Evolutionary conservation across 805 yeast species (phyloP), one percentile per base, ranked within the genome.

Genomic region (Cyberlindnera meyerae): DNA sequence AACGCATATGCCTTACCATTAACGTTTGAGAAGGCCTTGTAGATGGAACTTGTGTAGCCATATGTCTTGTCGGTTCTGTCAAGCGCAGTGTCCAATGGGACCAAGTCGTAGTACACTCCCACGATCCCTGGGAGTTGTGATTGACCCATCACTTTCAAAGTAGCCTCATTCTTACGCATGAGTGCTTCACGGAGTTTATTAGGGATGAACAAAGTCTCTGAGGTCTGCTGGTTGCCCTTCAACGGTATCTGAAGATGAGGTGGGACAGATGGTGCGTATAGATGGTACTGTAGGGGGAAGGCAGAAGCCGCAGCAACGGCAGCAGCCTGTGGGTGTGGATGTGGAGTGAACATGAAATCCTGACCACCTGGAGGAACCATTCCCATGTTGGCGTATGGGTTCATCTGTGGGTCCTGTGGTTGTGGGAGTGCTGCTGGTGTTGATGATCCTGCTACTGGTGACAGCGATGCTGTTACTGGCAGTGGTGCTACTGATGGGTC

Each of bases 221-320:
- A 74, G 22, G 76, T 77, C 29, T 87, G 72, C 60, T 88, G 89
- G 55, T 88, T 78, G 1, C 85, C 76, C 33, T 72, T 70, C 43
- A 83, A 63, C 11, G 79, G 77, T 8, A 73, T 59, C 27, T 70
- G 68, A 32, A 79, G 58, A 52, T 81, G 79, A 8, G 88, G 89
- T 3, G 89, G 86, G 8, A 96, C 90, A 21, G 77, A 72, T 2
- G 97, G 97, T 0, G 96, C 93, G 61, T 90, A 89, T 27, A 87
- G 62, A 60, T 89, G 96, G 56, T 85, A 84, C 52, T 87, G 87
- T 29, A 85, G 62, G 0, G 83, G 82, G 45, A 63, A 77, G 26
- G 57, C 34, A 24, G 63, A 47, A 20, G 22, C 22, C 22, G n/a
- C n/a, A n/a, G n/a, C n/a, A n/a, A n/a, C n/a, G n/a, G n/a, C n/a